Conservation (phyloP, 306 rosid genomes). For the Casuarina glauca region DNA sequence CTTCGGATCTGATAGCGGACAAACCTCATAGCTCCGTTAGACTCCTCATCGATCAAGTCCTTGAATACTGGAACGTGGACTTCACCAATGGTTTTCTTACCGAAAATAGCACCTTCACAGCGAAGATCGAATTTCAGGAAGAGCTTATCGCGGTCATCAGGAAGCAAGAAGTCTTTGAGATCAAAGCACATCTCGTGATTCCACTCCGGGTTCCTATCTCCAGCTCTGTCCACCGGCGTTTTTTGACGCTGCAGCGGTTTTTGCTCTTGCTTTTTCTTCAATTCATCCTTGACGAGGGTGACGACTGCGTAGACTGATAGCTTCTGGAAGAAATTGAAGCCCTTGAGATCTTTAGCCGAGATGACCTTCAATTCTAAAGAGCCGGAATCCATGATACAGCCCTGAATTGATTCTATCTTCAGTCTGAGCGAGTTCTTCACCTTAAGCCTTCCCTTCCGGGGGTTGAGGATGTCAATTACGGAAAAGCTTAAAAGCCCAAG, state of each 20-base stretch:
- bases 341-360: neutral
- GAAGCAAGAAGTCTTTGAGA: slow-evolving; percentile 5
- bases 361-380: slow-evolving; percentile 2
- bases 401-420: neutral
- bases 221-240: slow-evolving; percentile 30
- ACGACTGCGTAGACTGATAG: neutral
- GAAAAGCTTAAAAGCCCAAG: neutral
- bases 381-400: neutral
- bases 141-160: slow-evolving; percentile 4
- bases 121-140: slow-evolving; percentile 29
- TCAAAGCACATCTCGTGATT: slow-evolving; percentile 30
- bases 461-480: neutral
- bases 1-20: slow-evolving; percentile 32
- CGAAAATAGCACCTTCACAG: slow-evolving; percentile 27
- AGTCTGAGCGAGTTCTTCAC: neutral
- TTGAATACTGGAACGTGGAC: slow-evolving; percentile 29
- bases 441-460: neutral
- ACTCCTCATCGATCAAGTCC: slow-evolving; percentile 33
- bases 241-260: slow-evolving; percentile 28
- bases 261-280: slow-evolving; percentile 6
- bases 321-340: slow-evolving; percentile 11
- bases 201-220: slow-evolving; percentile 39
- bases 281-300: slow-evolving; percentile 8
- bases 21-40: slow-evolving; percentile 26
- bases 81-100: slow-evolving; percentile 33